These are phyloP conservation scores for Rhexocercosporidium sp. DNA, from an alignment of 2,329 filamentous ascomycete genomes.

Conservation along the genomic window DNA sequence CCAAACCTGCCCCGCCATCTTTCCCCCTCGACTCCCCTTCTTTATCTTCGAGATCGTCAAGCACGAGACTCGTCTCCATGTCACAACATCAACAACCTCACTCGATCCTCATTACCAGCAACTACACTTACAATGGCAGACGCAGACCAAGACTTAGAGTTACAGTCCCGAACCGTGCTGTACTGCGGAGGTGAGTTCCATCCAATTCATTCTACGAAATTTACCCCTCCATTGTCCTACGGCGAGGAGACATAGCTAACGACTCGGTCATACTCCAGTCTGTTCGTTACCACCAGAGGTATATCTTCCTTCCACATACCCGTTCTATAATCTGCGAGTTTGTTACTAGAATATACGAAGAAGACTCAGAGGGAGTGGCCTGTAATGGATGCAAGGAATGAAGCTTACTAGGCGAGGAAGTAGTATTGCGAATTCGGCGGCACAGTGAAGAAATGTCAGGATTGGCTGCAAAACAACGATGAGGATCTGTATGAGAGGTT, in stretches of 20 bases:
- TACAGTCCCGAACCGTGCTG: constrained; percentile 41
- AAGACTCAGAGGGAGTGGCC: not conserved
- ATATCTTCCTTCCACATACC: constrained; percentile 29
- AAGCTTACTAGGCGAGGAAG: constrained; percentile 37
- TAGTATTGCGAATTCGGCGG: constrained; percentile 99
- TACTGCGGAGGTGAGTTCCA: constrained; percentile 42
- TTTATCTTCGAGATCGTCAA: not conserved
- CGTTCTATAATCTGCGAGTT: not conserved
- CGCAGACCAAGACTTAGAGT: constrained; percentile 34
- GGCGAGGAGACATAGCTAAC: constrained; percentile 18
- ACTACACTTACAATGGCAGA: constrained; percentile 37
- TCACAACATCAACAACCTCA: not conserved
- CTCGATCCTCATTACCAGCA: not conserved
- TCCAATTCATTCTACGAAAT: not conserved
- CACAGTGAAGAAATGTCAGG: constrained; percentile 94
- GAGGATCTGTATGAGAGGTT: constrained; percentile 75
- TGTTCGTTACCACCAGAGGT: constrained; percentile 71
- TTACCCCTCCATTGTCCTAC: constrained; percentile 28
- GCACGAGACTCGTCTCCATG: not conserved
- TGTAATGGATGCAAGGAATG: not conserved
- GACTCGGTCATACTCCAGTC: constrained; percentile 48
- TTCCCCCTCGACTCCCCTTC: not conserved
- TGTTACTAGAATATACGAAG: not conserved
- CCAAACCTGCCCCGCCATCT: constrained; percentile 13
- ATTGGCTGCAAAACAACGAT: constrained; percentile 85